Evolutionary conservation across 768 basidiomycete genomes (phyloP), one percentile per base, ranked within the genome.

Genomic region (Zangia roseola): DNA sequence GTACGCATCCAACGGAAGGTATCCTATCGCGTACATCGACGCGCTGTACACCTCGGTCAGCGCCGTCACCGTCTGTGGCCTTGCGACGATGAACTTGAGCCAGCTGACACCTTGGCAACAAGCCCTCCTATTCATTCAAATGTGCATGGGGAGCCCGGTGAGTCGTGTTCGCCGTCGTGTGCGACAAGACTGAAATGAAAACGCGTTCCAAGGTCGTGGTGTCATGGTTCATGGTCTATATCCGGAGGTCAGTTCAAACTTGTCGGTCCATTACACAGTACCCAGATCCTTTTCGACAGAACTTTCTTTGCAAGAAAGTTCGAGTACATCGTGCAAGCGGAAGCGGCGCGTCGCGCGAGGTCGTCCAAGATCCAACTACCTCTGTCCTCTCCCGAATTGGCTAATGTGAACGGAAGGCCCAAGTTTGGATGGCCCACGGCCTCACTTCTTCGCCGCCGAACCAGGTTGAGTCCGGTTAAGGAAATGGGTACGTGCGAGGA

Each of bases 141-240:
- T 92, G 91, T 83, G 79, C 52, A 52, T 87, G 17, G 87, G 88
- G 8, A 87, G 76, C 55, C 84, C 84, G 30, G 88, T 90, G 54
- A 61, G 86, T 75, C 17, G 20, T n/a, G 40, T 43, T 20, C 39
- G 10, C 4, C 4, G 13, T 21, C 28, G 20, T 21, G 21, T 28
- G n/a, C 24, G 19, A 17, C 9, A 7, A 6, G 24, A 45, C 26
- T 23, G 17, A 53, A n/a, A 12, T 20, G 16, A 16, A 10, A 40
- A 16, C 17, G 35, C 34, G 20, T 41, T 12, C 34, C n/a, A 43
- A 91, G 84, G 81, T 91, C 33, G 59, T 83, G 13, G 80, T 93
- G 7, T 91, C 90, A 0, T 90, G 91, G 86, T 73, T 91, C 49
- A 88, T 90, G 67, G 90, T 95, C 23, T 79, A 83, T 49, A 78